Evolutionary conservation across 306 rosid species (phyloP).

Genomic region (Carpinus fangiana): DNA sequence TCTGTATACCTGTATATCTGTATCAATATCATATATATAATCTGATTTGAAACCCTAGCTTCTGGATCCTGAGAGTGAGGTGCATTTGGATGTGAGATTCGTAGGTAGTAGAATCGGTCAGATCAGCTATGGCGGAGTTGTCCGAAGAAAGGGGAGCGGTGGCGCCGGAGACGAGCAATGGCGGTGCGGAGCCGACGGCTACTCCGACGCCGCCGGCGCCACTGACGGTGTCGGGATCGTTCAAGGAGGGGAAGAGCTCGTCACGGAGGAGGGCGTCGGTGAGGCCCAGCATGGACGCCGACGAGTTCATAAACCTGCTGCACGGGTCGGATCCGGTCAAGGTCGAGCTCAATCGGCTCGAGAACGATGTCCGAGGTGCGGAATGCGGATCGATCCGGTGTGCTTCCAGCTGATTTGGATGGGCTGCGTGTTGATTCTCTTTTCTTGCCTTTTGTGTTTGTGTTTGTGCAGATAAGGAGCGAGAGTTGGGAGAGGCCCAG

Average conservation of each 20-base stretch:
- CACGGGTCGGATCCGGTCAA: constrained; percentile 99
- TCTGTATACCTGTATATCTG: constrained; percentile 16
- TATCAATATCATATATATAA: not conserved
- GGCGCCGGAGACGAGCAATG: constrained; percentile 23
- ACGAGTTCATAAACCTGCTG: constrained; percentile 81
- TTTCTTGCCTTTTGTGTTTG: constrained; percentile 1
- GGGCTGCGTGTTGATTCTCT: constrained; percentile 25
- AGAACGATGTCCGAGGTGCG: constrained; percentile 97
- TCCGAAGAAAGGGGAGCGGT: constrained; percentile 57
- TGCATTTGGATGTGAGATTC: constrained; percentile 66
- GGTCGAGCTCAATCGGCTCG: constrained; percentile 97
- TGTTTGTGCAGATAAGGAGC: constrained; percentile 81
- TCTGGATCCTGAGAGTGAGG: constrained; percentile 46
- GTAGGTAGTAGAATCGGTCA: constrained; percentile 32
- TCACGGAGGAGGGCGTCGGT: constrained; percentile 70
- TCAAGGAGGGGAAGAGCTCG: constrained; percentile 86
- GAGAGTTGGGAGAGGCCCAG: constrained; percentile 87
- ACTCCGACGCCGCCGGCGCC: constrained; percentile 48
- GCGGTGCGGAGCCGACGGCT: constrained; percentile 20
- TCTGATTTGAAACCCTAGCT: constrained; percentile 53
- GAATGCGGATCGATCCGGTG: constrained; percentile 82
- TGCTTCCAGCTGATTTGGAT: constrained; percentile 43
- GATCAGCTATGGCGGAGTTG: constrained; percentile 91
- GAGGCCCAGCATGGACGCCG: constrained; percentile 93
- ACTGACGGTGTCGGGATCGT: constrained; percentile 77